A percentile compares a stretch with the other conserved stretches of the same genome.
phyloP scores from a whole-genome alignment of 202 grass and related monocot species.

The Musa balbisiana region DNA sequence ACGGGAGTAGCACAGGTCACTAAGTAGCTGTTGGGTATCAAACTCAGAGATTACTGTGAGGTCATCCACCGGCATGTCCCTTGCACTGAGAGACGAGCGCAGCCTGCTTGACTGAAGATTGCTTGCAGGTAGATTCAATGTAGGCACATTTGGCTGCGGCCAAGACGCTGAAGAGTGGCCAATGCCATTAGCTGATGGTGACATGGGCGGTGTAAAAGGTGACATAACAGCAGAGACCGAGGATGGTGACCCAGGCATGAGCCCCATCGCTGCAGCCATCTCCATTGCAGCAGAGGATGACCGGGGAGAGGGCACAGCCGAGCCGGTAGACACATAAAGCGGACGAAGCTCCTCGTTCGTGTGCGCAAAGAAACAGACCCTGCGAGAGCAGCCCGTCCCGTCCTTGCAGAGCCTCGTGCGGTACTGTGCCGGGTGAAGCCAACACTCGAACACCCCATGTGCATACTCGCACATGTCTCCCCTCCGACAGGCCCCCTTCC shows the following conservation, averaged over 20 bases:
- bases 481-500: too few species aligned
- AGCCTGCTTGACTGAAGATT: conserved; percentile 80
- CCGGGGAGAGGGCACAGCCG: conserved; percentile 1
- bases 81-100: conserved; percentile 71
- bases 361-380: conserved; percentile 47
- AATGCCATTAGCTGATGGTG: conserved; percentile 61
- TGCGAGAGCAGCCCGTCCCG: conserved; percentile 36
- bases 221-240: conserved; percentile 44
- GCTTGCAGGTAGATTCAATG: conserved; percentile 47
- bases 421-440: too few species aligned
- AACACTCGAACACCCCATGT: too few species aligned
- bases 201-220: conserved; percentile 64
- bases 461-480: too few species aligned
- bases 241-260: conserved; percentile 75
- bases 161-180: conserved; percentile 38
- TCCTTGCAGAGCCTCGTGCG: too few species aligned
- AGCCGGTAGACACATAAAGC: too few species aligned
- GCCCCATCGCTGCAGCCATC: conserved; percentile 51
- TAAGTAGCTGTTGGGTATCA: conserved; percentile 46
- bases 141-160: conserved; percentile 69
- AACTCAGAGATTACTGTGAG: conserved; percentile 53
- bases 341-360: too few species aligned
- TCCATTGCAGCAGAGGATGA: conserved; percentile 1
- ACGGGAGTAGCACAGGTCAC: conserved; percentile 50
- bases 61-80: conserved; percentile 72